Percentiles rank a stretch among this genome's conserved stretches.
Conservation (phyloP, 1,139 yeast genomes). For the Geotrichum citri-aurantii region DNA sequence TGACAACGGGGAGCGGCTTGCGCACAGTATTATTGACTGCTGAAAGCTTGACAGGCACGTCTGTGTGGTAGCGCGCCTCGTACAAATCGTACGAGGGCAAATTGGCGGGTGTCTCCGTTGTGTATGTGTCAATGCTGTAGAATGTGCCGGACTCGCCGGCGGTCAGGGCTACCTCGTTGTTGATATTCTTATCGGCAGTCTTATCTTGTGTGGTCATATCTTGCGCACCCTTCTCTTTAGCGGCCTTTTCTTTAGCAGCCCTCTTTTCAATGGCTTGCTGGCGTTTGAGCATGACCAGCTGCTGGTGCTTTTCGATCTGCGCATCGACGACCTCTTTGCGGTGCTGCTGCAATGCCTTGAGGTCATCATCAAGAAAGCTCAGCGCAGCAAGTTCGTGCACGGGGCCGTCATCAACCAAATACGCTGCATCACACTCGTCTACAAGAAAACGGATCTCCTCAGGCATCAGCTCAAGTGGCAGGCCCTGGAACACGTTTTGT, state of each 20-base stretch:
- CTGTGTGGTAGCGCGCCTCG: conserved; percentile 10
- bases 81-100: conserved; percentile 15
- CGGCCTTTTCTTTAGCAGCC: conserved; percentile 12
- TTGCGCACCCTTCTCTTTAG: conserved; percentile 7
- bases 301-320: conserved; percentile 24
- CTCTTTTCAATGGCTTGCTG: conserved; percentile 24
- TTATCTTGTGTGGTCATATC: too few species aligned
- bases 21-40: not conserved
- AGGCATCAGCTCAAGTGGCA: conserved; percentile 67
- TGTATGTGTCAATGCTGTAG: conserved; percentile 21
- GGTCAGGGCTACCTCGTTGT: too few species aligned
- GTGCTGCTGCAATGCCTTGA: conserved; percentile 13
- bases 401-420: conserved; percentile 32
- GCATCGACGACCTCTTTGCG: conserved; percentile 18
- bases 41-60: not conserved
- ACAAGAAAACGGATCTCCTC: conserved; percentile 73
- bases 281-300: conserved; percentile 25
- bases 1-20: not conserved
- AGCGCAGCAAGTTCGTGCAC: conserved; percentile 29
- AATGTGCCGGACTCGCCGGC: conserved; percentile 19
- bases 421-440: conserved; percentile 36
- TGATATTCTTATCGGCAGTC: too few species aligned
- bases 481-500: conserved; percentile 77
- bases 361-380: conserved; percentile 21
- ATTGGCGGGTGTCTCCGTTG: conserved; percentile 14